These are phyloP conservation scores for Pancytospora philotis DNA, from an alignment of 371 early-diverging fungal species.

Conservation along the genomic window DNA sequence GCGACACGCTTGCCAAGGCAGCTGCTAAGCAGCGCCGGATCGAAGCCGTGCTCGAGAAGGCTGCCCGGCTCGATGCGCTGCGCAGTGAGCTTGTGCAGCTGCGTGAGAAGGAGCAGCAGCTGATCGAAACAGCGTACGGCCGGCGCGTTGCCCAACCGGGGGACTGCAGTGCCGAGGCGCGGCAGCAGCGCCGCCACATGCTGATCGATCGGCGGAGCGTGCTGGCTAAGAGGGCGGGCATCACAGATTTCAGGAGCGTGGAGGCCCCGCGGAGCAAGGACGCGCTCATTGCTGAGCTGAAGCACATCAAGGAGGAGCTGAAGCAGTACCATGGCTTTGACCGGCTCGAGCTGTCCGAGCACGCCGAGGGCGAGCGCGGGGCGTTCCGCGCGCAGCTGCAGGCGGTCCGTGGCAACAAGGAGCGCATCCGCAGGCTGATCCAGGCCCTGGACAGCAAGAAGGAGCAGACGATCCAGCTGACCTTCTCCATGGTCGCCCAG, in stretches of 20 bases:
- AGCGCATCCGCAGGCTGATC: slow-evolving; percentile 50
- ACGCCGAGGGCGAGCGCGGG: slow-evolving; percentile 16
- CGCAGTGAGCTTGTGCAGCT: slow-evolving; percentile 15
- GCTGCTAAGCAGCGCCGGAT: slow-evolving; percentile 18
- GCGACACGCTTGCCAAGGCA: neutral
- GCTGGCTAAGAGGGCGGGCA: slow-evolving; percentile 22
- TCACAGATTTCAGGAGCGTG: slow-evolving; percentile 18
- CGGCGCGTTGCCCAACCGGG: slow-evolving; percentile 27
- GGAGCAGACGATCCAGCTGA: slow-evolving; percentile 47
- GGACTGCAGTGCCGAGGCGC: slow-evolving; percentile 19
- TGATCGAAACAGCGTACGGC: slow-evolving; percentile 23
- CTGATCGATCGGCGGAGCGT: slow-evolving; percentile 36
- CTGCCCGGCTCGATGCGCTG: neutral
- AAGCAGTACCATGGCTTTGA: slow-evolving; percentile 31
- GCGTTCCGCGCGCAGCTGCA: slow-evolving; percentile 21
- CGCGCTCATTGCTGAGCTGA: slow-evolving; percentile 12
- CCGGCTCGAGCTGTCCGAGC: slow-evolving; percentile 1
- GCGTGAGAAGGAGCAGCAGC: slow-evolving; percentile 15
- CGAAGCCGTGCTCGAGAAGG: slow-evolving; percentile 4
- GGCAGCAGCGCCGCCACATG: slow-evolving; percentile 14
- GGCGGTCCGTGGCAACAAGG: slow-evolving; percentile 27
- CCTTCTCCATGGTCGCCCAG: slow-evolving; percentile 37
- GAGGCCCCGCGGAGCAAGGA: slow-evolving; percentile 19
- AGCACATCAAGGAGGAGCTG: slow-evolving; percentile 24
- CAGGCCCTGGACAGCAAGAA: slow-evolving; percentile 51